A percentile compares a stretch with the other conserved stretches of the same genome.
Evolutionary conservation across 371 early-diverging fungal species (phyloP).

Genomic region (Fennellomyces sp.): DNA sequence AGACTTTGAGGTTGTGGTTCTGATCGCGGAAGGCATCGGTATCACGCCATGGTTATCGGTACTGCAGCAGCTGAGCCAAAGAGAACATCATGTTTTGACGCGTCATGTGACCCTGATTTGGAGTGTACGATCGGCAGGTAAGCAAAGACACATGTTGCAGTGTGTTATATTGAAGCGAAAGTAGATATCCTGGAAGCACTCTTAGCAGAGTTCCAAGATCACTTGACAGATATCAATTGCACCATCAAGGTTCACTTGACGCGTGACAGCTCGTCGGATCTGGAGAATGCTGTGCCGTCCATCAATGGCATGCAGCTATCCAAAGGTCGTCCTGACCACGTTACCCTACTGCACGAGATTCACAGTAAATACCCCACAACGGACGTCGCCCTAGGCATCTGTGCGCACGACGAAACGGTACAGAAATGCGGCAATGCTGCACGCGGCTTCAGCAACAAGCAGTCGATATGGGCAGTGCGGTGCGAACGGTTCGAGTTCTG

Average conservation of each 20-base stretch:
- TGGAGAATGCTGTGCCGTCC: not conserved
- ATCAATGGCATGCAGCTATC: not conserved
- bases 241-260: conserved; percentile 10
- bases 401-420: conserved; percentile 34
- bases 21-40: conserved; percentile 46
- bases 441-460: conserved; percentile 17
- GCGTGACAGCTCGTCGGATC: not conserved
- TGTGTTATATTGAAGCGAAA: not conserved
- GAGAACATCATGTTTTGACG: conserved; percentile 18
- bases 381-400: conserved; percentile 29
- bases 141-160: no score
- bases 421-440: conserved; percentile 18
- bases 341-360: conserved; percentile 10
- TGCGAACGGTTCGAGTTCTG: conserved; percentile 37
- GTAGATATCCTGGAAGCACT: conserved; percentile 10
- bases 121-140: conserved; percentile 31
- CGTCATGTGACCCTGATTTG: conserved; percentile 22
- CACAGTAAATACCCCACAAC: not conserved
- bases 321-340: conserved; percentile 23
- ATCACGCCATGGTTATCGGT: conserved; percentile 49
- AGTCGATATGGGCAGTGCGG: conserved; percentile 31
- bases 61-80: conserved; percentile 24
- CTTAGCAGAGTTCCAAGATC: conserved; percentile 4
- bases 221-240: not conserved
- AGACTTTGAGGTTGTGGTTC: conserved; percentile 26